Conservation (phyloP, 306 rosid genomes). For the Casuarina equisetifolia region DNA sequence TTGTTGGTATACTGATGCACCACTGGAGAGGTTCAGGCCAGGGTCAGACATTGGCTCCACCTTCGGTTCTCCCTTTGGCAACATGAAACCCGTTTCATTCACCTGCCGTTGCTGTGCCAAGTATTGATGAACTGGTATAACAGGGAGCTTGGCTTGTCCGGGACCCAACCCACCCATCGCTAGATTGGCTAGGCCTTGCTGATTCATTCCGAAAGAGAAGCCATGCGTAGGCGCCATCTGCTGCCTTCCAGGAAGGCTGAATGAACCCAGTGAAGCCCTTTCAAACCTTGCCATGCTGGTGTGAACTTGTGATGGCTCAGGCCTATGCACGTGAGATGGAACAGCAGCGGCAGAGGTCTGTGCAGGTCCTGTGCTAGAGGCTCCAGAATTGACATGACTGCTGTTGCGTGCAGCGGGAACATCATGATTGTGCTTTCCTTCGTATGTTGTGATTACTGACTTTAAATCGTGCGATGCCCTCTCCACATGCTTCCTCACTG, state of each 20-base stretch:
- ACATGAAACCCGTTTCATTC: slow-evolving; percentile 64
- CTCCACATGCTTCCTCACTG: slow-evolving; percentile 96
- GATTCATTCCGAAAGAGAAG: slow-evolving; percentile 81
- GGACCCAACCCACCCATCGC: slow-evolving; percentile 64
- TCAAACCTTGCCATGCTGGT: slow-evolving; percentile 61
- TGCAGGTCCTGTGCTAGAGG: slow-evolving; percentile 31
- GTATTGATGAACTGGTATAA: slow-evolving; percentile 64
- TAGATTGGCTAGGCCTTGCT: slow-evolving; percentile 55
- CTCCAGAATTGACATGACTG: slow-evolving; percentile 68
- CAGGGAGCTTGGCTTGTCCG: slow-evolving; percentile 57
- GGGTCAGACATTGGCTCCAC: slow-evolving; percentile 60
- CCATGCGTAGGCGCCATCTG: slow-evolving; percentile 60
- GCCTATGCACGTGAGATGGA: slow-evolving; percentile 55
- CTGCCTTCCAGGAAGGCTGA: slow-evolving; percentile 64
- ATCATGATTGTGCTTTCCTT: slow-evolving; percentile 94
- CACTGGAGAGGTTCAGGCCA: slow-evolving; percentile 58
- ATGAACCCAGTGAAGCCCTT: slow-evolving; percentile 49
- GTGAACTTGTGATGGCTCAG: slow-evolving; percentile 67
- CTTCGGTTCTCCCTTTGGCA: slow-evolving; percentile 87
- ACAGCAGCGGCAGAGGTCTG: slow-evolving; percentile 47
- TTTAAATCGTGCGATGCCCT: slow-evolving; percentile 92
- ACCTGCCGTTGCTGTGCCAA: slow-evolving; percentile 48
- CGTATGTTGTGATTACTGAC: slow-evolving; percentile 90
- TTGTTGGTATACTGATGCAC: slow-evolving; percentile 70
- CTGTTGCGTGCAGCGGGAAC: slow-evolving; percentile 90